Conservation (phyloP, 257 asterid species). For the Capsicum chinense region DNA sequence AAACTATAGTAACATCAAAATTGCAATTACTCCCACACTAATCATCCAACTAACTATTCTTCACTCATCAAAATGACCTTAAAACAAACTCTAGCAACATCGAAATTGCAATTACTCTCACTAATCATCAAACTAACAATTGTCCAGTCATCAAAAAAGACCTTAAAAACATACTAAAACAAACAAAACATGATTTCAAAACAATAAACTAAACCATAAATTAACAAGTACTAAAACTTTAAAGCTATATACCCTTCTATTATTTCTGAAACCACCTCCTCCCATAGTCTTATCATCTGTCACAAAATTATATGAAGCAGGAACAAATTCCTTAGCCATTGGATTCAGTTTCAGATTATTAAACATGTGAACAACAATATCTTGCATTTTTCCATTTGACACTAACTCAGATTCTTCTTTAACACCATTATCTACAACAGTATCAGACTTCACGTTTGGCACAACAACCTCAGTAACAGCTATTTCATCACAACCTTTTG, state of each 20-base stretch:
- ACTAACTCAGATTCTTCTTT: constrained; percentile 57
- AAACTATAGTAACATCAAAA: neutral
- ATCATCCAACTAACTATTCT: neutral
- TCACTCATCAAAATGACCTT: neutral
- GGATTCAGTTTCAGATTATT: constrained; percentile 84
- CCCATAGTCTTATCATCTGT: constrained; percentile 54
- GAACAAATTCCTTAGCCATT: constrained; percentile 87
- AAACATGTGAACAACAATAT: constrained; percentile 60
- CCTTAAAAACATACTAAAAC: constrained; percentile 13
- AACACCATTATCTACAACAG: constrained; percentile 40
- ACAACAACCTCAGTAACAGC: constrained; percentile 55
- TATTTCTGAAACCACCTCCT: constrained; percentile 54
- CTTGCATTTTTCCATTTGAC: constrained; percentile 62
- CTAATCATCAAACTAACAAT: neutral
- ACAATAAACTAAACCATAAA: neutral
- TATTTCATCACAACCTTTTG: constrained; percentile 73
- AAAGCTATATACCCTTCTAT: constrained; percentile 69
- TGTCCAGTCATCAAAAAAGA: too few species aligned
- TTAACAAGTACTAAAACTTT: constrained; percentile 23
- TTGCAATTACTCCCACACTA: neutral
- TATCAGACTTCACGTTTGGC: constrained; percentile 37
- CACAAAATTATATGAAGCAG: constrained; percentile 71
- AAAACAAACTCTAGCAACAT: constrained; percentile 22
- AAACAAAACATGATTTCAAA: constrained; percentile 10
- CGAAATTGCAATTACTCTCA: neutral